Percentiles rank a stretch among this genome's conserved stretches.
Conservation (phyloP, 805 yeast genomes). For the Maudiozyma turicensis region DNA sequence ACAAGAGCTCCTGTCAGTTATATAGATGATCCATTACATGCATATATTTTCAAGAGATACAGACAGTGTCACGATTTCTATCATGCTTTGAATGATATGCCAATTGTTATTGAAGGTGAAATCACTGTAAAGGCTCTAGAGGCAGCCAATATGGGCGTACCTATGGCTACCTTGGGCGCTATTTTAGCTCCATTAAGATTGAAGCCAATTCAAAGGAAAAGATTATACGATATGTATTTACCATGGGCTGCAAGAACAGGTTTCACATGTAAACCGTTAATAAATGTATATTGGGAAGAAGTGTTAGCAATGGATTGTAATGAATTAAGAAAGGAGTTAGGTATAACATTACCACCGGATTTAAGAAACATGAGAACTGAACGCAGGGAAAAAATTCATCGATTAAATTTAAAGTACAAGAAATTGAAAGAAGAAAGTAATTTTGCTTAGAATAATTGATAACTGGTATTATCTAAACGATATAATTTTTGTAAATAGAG, state of each 20-base stretch:
- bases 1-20: conserved; percentile 81
- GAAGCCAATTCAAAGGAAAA: conserved; percentile 47
- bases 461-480: background rate
- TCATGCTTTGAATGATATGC: conserved; percentile 84
- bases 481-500: background rate
- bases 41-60: conserved; percentile 87
- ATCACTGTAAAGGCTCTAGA: conserved; percentile 88
- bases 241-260: conserved; percentile 86
- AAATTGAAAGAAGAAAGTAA: background rate
- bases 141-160: conserved; percentile 83
- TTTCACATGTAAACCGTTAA: conserved; percentile 58
- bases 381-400: conserved; percentile 14
- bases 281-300: conserved; percentile 90
- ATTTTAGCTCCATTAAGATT: conserved; percentile 79
- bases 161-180: conserved; percentile 92
- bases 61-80: conserved; percentile 96
- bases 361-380: conserved; percentile 52
- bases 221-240: conserved; percentile 60
- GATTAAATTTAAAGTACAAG: conserved; percentile 22
- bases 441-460: background rate
- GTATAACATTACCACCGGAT: conserved; percentile 72
- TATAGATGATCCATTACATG: conserved; percentile 82
- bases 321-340: conserved; percentile 60
- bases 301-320: conserved; percentile 60
- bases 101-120: conserved; percentile 93